These are phyloP conservation scores for Chlorophyllum brunneum DNA, from an alignment of 768 basidiomycete genomes.

Conservation along the genomic window DNA sequence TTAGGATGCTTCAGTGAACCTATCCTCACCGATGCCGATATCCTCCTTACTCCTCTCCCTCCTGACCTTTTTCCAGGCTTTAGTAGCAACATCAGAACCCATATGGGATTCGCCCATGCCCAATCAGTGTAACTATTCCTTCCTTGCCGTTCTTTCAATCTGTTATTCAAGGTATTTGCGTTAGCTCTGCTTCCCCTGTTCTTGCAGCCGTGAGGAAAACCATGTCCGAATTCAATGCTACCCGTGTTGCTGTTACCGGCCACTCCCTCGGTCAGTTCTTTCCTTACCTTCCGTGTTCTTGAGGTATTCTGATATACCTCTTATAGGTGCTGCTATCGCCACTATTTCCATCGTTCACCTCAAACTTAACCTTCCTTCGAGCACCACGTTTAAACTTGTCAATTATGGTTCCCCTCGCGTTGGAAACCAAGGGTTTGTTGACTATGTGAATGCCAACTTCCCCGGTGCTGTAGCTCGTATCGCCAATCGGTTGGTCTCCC, in stretches of 20 bases:
- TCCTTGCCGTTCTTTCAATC: too few species aligned
- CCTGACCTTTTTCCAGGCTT: slow-evolving; percentile 41
- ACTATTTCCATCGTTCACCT: slow-evolving; percentile 51
- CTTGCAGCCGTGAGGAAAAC: slow-evolving; percentile 35
- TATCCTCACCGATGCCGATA: slow-evolving; percentile 33
- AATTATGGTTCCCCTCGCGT: slow-evolving; percentile 42
- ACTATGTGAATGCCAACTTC: slow-evolving; percentile 21
- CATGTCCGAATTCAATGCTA: slow-evolving; percentile 28
- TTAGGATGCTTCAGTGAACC: too few species aligned
- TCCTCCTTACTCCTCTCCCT: slow-evolving; percentile 29
- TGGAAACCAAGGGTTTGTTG: slow-evolving; percentile 29
- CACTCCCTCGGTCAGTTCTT: slow-evolving; percentile 40
- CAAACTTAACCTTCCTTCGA: slow-evolving; percentile 40
- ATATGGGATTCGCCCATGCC: slow-evolving; percentile 38
- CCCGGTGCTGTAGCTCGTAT: slow-evolving; percentile 16
- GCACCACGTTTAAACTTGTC: slow-evolving; percentile 30
- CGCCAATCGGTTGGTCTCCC: slow-evolving; percentile 17
- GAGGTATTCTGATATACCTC: too few species aligned
- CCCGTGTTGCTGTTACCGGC: slow-evolving; percentile 36
- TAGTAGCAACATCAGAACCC: slow-evolving; percentile 32
- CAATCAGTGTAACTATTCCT: slow-evolving; percentile 20
- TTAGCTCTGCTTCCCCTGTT: slow-evolving; percentile 36
- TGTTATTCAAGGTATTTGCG: too few species aligned
- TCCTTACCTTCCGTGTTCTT: too few species aligned
- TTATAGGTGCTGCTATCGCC: slow-evolving; percentile 34